phyloP scores from a whole-genome alignment of 768 basidiomycete genomes.

The Tephrocybe sp. region DNA sequence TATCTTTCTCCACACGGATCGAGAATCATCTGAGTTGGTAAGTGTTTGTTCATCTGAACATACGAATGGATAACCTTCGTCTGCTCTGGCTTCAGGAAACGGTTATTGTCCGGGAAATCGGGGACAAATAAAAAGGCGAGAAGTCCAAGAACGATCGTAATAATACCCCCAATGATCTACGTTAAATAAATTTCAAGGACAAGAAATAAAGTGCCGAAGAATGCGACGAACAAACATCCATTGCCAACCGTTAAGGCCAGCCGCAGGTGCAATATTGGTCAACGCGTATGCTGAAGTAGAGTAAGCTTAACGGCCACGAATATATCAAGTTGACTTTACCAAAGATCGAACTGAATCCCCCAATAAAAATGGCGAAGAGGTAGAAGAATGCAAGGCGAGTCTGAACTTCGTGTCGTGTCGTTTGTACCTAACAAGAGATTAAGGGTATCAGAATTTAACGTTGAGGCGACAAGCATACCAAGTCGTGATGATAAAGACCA shows the following conservation, averaged over 20 bases:
- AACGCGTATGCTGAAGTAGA: conserved; percentile 13
- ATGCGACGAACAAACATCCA: conserved; percentile 25
- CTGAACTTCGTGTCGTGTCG: conserved; percentile 43
- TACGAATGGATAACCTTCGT: conserved; percentile 22
- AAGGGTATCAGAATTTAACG: no score
- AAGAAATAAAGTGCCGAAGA: neutral
- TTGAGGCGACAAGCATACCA: conserved; percentile 25
- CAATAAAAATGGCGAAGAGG: conserved; percentile 28
- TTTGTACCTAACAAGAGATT: conserved; percentile 25
- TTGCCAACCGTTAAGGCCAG: conserved; percentile 22
- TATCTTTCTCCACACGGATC: conserved; percentile 35
- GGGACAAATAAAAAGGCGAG: conserved; percentile 22
- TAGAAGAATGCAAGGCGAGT: conserved; percentile 34
- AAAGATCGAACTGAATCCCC: conserved; percentile 27
- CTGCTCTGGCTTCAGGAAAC: conserved; percentile 33
- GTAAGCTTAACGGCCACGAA: neutral
- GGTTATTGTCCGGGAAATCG: conserved; percentile 26
- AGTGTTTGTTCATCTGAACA: neutral
- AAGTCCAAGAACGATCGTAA: conserved; percentile 22
- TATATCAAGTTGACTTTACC: conserved; percentile 4
- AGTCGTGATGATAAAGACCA: conserved; percentile 39
- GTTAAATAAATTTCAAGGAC: neutral
- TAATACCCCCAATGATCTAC: conserved; percentile 27
- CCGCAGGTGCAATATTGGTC: conserved; percentile 13
- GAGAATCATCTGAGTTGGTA: conserved; percentile 16